Evolutionary conservation across 306 rosid species (phyloP).

Genomic region (Lathyrus tuberosus): DNA sequence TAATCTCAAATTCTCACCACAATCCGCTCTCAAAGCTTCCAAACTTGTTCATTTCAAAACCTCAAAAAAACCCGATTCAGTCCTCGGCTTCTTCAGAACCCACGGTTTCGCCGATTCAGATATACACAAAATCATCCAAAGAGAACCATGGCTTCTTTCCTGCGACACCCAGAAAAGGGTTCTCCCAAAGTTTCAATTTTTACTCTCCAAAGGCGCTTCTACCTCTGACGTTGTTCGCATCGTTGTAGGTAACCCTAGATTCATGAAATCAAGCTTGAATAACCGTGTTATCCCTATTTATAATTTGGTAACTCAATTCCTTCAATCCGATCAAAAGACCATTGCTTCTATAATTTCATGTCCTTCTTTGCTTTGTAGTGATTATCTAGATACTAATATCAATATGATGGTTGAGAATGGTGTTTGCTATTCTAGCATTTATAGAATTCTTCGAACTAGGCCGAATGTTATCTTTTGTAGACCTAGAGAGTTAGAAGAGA

Average conservation of each 20-base stretch:
- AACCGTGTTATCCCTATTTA: conserved; percentile 24
- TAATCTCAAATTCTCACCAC: conserved; percentile 37
- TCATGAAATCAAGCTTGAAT: conserved; percentile 1
- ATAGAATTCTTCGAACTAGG: not conserved
- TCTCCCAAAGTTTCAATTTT: conserved; percentile 42
- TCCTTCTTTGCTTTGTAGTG: not conserved
- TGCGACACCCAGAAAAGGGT: not conserved
- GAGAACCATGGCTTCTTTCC: not conserved
- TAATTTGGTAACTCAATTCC: not conserved
- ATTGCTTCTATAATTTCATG: not conserved
- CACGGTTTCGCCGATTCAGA: conserved; percentile 12
- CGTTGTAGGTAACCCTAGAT: not conserved
- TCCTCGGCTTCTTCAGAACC: not conserved
- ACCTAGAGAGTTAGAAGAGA: not conserved
- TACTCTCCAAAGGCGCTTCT: conserved; percentile 40
- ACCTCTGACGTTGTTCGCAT: conserved; percentile 24
- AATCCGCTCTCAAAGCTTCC: conserved; percentile 44
- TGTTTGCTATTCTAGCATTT: not conserved
- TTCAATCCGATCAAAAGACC: not conserved
- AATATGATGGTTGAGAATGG: conserved; percentile 21
- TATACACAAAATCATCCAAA: not conserved
- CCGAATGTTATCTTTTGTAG: not conserved
- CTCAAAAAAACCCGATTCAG: conserved; percentile 19
- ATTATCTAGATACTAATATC: not conserved
- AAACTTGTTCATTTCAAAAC: conserved; percentile 1